Evolutionary conservation across 1,284 basidiomycete genomes (phyloP).

Genomic region (Marasmius sp.): DNA sequence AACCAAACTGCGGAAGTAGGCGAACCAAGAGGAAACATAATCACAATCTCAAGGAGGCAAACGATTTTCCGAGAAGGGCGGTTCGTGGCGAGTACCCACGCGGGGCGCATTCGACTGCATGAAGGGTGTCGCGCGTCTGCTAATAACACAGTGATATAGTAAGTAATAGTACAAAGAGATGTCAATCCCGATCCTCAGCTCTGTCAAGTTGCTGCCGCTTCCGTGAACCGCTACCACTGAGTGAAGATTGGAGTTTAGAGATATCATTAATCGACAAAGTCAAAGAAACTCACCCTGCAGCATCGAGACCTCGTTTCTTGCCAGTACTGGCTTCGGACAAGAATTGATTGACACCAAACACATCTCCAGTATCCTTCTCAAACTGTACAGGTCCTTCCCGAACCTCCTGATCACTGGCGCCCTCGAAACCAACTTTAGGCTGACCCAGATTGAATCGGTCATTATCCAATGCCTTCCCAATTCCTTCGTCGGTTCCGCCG

Average conservation of each 20-base stretch:
- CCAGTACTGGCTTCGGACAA: conserved; percentile 96
- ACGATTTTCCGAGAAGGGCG: too few species aligned
- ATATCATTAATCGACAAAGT: conserved; percentile 2
- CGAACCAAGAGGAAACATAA: too few species aligned
- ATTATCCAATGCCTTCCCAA: conserved; percentile 85
- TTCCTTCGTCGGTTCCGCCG: conserved; percentile 93
- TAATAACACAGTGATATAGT: not conserved
- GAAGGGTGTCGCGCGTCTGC: not conserved
- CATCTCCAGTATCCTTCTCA: conserved; percentile 95
- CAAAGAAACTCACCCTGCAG: conserved; percentile 56
- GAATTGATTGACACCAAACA: conserved; percentile 98
- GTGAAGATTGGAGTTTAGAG: conserved; percentile 16
- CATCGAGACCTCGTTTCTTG: conserved; percentile 86
- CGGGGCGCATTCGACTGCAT: too few species aligned
- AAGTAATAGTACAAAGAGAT: not conserved
- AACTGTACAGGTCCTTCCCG: conserved; percentile 97
- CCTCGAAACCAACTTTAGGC: conserved; percentile 86
- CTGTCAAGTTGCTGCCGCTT: conserved; percentile 75
- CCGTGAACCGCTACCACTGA: conserved; percentile 54
- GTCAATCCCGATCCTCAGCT: conserved; percentile 55
- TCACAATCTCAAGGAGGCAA: too few species aligned
- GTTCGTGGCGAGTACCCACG: too few species aligned
- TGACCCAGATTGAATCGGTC: conserved; percentile 94
- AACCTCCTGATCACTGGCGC: conserved; percentile 79
- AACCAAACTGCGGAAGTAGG: too few species aligned